Conservation (phyloP, 805 yeast genomes). For the Lipomyces sp. region DNA sequence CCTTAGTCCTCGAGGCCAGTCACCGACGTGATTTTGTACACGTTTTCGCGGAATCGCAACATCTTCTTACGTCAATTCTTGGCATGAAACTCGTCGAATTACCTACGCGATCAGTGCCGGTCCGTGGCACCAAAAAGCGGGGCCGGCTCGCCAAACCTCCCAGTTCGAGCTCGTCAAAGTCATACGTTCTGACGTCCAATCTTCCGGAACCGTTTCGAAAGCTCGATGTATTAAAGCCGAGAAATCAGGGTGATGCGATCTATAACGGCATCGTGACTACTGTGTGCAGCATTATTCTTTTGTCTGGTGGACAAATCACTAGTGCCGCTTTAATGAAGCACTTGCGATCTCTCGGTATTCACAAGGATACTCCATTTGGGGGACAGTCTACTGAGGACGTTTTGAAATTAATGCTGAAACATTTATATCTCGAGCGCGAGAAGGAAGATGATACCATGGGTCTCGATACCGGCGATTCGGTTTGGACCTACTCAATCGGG, state of each 20-base stretch:
- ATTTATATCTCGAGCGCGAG: conserved; percentile 30
- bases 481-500: conserved; percentile 29
- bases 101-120: conserved; percentile 22
- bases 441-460: conserved; percentile 22
- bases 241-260: conserved; percentile 18
- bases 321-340: conserved; percentile 24
- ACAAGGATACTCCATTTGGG: conserved; percentile 23
- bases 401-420: conserved; percentile 22
- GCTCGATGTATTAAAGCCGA: conserved; percentile 17
- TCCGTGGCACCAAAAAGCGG: conserved; percentile 7
- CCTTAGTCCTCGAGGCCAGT: conserved; percentile 28
- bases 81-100: conserved; percentile 32
- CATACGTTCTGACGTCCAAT: conserved; percentile 19
- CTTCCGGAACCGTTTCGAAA: conserved; percentile 17
- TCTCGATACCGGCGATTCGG: conserved; percentile 18
- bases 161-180: conserved; percentile 8
- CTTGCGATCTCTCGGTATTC: conserved; percentile 24
- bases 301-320: conserved; percentile 23
- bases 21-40: conserved; percentile 24
- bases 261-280: conserved; percentile 22
- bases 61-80: conserved; percentile 6
- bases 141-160: conserved; percentile 5
- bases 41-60: conserved; percentile 27
- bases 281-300: conserved; percentile 21
- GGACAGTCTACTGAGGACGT: conserved; percentile 25